Percentiles rank a stretch among this genome's conserved stretches.
Evolutionary conservation across 306 rosid species (phyloP).

Genomic region (Coriaria nepalensis): DNA sequence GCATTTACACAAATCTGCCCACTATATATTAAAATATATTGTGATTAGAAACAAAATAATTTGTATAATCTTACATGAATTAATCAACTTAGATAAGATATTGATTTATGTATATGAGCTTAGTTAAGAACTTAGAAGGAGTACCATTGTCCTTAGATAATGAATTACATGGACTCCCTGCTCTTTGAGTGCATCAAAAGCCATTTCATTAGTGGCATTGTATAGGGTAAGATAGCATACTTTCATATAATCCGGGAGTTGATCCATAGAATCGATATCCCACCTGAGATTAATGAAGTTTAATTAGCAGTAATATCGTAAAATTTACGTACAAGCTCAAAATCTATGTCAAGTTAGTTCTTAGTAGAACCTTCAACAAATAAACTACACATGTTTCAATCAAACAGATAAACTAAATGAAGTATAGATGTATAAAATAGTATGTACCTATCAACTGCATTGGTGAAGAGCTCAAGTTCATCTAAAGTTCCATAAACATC

Average conservation of each 20-base stretch:
- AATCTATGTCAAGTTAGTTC: too few relatives aligned
- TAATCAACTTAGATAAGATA: background rate
- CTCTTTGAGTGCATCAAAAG: background rate
- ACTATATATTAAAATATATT: background rate
- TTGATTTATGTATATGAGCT: background rate
- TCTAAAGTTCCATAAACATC: slow-evolving; percentile 8
- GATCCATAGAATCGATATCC: slow-evolving; percentile 11
- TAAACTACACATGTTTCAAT: background rate
- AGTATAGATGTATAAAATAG: background rate
- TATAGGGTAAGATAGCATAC: slow-evolving; percentile 6
- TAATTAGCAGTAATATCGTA: too few relatives aligned
- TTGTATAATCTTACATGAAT: too few relatives aligned
- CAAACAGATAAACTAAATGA: background rate
- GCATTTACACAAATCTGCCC: slow-evolving; percentile 3
- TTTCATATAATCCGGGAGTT: slow-evolving; percentile 11
- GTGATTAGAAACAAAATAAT: too few relatives aligned
- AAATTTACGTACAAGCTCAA: too few relatives aligned
- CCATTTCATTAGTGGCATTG: too few relatives aligned
- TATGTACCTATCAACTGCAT: slow-evolving; percentile 2
- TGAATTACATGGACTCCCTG: background rate
- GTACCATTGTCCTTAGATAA: slow-evolving; percentile 2
- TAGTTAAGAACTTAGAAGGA: background rate
- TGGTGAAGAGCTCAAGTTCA: background rate
- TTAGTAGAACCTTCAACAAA: too few relatives aligned
- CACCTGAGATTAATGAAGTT: background rate